These are phyloP conservation scores for Phyllostachys edulis DNA, from an alignment of 176 grass and related monocot species.

Conservation along the genomic window DNA sequence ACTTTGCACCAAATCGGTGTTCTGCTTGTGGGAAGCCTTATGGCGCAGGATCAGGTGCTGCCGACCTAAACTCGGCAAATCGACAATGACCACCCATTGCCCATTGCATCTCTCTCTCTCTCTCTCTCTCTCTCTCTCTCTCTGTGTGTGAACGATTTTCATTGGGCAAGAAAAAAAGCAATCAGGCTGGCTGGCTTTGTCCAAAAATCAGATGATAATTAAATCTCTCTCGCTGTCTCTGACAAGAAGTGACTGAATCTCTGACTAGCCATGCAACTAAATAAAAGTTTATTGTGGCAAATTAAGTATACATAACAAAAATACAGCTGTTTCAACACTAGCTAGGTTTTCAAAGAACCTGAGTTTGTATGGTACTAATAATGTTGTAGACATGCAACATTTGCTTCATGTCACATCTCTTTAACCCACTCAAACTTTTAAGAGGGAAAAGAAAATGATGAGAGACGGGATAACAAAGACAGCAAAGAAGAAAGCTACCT, in stretches of 20 bases:
- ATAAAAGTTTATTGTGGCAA: neutral
- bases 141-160: neutral
- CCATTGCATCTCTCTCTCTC: neutral
- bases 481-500: neutral
- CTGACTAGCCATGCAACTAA: neutral
- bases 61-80: slow-evolving; percentile 41
- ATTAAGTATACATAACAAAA: neutral
- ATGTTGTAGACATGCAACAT: neutral
- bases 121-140: too few species aligned
- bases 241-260: neutral
- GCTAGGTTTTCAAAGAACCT: neutral
- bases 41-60: slow-evolving; percentile 45
- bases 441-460: neutral
- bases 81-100: slow-evolving; percentile 31
- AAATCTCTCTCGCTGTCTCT: neutral
- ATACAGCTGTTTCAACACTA: neutral
- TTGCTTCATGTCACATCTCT: neutral
- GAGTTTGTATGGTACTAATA: neutral
- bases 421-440: neutral
- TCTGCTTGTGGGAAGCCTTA: slow-evolving; percentile 1
- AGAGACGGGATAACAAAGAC: neutral
- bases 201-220: neutral
- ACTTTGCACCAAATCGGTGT: slow-evolving; percentile 24
- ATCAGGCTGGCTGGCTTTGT: neutral
- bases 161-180: neutral